Evolutionary conservation across 2,329 filamentous ascomycete species (phyloP).

Genomic region (Sporothrix dimorphospora): DNA sequence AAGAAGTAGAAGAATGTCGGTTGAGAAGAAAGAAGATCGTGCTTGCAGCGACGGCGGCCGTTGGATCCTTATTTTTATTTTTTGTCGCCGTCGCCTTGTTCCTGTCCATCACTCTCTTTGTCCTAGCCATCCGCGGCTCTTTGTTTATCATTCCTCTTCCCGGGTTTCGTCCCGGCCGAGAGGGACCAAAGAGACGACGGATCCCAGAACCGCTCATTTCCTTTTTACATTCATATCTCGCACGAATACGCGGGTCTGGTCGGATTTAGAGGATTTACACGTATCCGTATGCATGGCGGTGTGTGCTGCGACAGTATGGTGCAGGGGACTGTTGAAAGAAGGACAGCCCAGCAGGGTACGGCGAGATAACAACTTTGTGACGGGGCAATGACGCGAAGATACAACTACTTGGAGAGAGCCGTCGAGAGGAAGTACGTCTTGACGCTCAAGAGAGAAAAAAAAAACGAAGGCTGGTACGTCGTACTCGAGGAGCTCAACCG

Average conservation of each 20-base stretch:
- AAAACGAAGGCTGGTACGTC: not conserved
- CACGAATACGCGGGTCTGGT: not conserved
- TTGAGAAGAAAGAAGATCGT: not conserved
- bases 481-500: not conserved
- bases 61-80: not conserved
- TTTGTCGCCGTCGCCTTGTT: not conserved
- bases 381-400: slow-evolving; percentile 7
- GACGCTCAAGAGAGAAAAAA: not conserved
- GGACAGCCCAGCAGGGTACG: not conserved
- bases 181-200: not conserved
- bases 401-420: no score
- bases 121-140: not conserved
- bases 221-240: slow-evolving; percentile 14
- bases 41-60: not conserved
- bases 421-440: not conserved
- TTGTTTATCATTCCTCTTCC: not conserved
- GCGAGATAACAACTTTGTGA: not conserved
- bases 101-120: not conserved
- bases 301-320: not conserved
- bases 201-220: not conserved
- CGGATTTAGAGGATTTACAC: not conserved
- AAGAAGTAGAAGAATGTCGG: not conserved
- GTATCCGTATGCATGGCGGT: slow-evolving; percentile 1
- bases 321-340: not conserved
- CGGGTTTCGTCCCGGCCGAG: slow-evolving; percentile 2